phyloP scores from a whole-genome alignment of 148 eudicot genomes.

The Nepenthes gracilis region DNA sequence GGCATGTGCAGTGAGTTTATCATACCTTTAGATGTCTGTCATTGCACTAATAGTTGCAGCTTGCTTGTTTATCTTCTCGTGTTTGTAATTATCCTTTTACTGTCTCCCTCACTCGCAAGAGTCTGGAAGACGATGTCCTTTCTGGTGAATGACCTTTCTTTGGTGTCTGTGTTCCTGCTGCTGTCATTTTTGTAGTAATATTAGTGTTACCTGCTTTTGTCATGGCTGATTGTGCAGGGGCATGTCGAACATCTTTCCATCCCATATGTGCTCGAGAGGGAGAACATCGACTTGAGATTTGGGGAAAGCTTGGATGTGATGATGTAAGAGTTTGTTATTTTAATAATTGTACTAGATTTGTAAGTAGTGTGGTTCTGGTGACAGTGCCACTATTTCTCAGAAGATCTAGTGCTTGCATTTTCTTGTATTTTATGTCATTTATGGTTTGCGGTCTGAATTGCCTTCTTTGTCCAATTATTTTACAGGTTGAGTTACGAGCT shows the following conservation, averaged over 20 bases:
- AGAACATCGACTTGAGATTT: constrained; percentile 76
- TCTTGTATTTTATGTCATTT: neutral
- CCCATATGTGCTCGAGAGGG: constrained; percentile 99
- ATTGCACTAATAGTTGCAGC: no score
- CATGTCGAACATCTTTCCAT: constrained; percentile 92
- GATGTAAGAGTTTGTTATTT: constrained; percentile 48
- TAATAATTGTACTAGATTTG: neutral
- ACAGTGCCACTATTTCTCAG: no score
- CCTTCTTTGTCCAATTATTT: neutral
- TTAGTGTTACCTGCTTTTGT: neutral
- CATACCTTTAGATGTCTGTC: no score
- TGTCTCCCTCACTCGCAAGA: no score
- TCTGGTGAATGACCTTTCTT: no score
- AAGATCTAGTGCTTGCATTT: neutral
- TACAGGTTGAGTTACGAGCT: constrained; percentile 83
- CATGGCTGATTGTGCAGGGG: constrained; percentile 38
- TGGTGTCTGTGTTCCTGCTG: no score
- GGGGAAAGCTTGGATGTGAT: constrained; percentile 93
- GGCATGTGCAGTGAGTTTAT: no score
- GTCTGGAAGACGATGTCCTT: no score
- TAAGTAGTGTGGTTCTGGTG: neutral
- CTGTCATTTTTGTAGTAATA: no score
- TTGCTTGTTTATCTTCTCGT: no score
- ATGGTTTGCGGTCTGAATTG: neutral
- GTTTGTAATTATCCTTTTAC: no score